Evolutionary conservation across 2,329 filamentous ascomycete species (phyloP), one percentile per base, ranked within the genome.

Genomic region (Epichloe gansuensis): DNA sequence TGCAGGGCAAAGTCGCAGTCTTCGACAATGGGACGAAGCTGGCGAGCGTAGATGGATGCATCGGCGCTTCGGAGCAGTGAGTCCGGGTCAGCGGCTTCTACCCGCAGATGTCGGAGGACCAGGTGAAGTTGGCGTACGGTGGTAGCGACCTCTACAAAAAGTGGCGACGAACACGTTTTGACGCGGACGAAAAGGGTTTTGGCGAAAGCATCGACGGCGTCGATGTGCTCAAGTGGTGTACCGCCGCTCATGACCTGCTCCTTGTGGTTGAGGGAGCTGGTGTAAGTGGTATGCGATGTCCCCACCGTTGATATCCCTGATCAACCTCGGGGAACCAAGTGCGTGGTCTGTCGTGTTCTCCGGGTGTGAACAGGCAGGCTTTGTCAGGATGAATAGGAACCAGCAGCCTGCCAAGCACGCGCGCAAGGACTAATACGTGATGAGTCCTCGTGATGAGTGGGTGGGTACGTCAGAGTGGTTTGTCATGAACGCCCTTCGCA

Each of bases 91-190:
- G 77, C 72, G 41, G 75, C 73, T 66, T 83, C 81, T 56, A 74
- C 69, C 52, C 76, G 78, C 28, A 84, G 68, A 58, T 82, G 76
- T 52, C 77, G 75, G 6, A 84, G 68, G 12, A 75, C 75, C 5
- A 73, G 73, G 58, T 83, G 75, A 42, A 85, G 68, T 44, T 69
- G 70, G 52, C 74, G 74, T 41, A 83, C 72, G 38, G 74, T 72
- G 13, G 66, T 62, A 13, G 76, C 71, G 46, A 79, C 69, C 45
- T 75, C 71, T 54, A 81, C 77, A 43, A 75, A 70, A 3, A 71
- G 66, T 15, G 74, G 71, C 3, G 74, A 71, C 28, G 71, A 67
- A 15, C 60, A 63, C 25, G 67, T 61, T 56, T 75, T 75, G 50
- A 75, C 73, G 54, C 77, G 76, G 50, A 76, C 71, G 61, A 78